phyloP scores from a whole-genome alignment of 108 stramenopile genomes.

The Parietichytrium sp. region DNA sequence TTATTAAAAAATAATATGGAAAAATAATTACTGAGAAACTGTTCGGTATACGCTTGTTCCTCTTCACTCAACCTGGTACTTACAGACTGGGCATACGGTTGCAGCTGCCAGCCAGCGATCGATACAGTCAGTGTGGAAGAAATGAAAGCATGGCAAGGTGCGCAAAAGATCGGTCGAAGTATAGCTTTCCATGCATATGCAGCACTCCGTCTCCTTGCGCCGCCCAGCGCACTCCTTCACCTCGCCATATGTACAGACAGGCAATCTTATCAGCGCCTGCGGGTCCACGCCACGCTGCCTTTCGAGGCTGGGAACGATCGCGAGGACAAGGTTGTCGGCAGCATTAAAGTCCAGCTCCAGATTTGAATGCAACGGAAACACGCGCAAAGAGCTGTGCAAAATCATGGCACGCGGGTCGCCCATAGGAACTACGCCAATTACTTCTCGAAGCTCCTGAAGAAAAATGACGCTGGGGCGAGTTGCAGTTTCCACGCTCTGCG shows the following conservation, averaged over 20 bases:
- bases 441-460: constrained; percentile 15
- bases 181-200: constrained; percentile 29
- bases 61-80: constrained; percentile 4
- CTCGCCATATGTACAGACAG: background rate
- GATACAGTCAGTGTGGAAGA: background rate
- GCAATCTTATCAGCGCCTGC: background rate
- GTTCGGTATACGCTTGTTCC: no score
- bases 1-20: no score
- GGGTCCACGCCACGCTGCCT: background rate
- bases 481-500: background rate
- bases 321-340: background rate
- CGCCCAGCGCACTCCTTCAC: background rate
- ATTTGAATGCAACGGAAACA: background rate
- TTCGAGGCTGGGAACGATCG: background rate
- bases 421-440: constrained; percentile 29
- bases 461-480: constrained; percentile 1
- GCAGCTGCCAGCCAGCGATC: background rate
- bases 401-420: background rate
- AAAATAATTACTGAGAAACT: no score
- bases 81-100: background rate
- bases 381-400: background rate
- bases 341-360: background rate
- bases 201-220: background rate
- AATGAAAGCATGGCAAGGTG: constrained; percentile 25
- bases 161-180: background rate